Conservation (phyloP, 202 grass and related monocot genomes). For the Setaria italica region DNA sequence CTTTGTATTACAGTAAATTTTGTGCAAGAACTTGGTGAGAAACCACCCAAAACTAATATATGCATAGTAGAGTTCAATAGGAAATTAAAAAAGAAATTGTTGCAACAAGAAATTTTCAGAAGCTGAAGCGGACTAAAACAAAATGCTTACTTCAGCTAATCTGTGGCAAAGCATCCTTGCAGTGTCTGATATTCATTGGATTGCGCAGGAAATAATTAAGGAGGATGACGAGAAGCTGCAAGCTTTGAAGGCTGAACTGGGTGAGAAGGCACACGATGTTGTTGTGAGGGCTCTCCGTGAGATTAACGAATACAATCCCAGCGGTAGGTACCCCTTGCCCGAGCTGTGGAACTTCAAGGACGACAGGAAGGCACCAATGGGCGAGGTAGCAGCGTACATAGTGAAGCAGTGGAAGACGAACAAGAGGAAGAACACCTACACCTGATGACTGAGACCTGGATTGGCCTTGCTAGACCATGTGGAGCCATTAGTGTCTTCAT, state of each 20-base stretch:
- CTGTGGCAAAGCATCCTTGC: background rate
- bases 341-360: constrained; percentile 60
- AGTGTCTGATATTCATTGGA: background rate
- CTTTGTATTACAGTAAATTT: background rate
- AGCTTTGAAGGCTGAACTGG: constrained; percentile 40
- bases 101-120: background rate
- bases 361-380: constrained; percentile 32
- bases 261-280: constrained; percentile 34
- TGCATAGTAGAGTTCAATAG: background rate
- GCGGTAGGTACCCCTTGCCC: constrained; percentile 36
- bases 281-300: constrained; percentile 46
- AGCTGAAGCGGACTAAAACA: background rate
- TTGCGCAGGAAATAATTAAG: constrained; percentile 43
- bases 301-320: constrained; percentile 52
- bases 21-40: background rate
- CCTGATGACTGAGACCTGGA: background rate
- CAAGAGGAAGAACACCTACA: constrained; percentile 37
- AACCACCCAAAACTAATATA: background rate
- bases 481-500: background rate
- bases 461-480: background rate
- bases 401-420: constrained; percentile 47
- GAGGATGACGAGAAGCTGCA: constrained; percentile 55
- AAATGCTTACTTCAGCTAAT: background rate
- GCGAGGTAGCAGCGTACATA: constrained; percentile 21
- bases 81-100: background rate